A percentile compares a stretch with the other conserved stretches of the same genome.
Evolutionary conservation across 23 red algal genomes (phyloP).

Genomic region (Chondrus crispus): DNA sequence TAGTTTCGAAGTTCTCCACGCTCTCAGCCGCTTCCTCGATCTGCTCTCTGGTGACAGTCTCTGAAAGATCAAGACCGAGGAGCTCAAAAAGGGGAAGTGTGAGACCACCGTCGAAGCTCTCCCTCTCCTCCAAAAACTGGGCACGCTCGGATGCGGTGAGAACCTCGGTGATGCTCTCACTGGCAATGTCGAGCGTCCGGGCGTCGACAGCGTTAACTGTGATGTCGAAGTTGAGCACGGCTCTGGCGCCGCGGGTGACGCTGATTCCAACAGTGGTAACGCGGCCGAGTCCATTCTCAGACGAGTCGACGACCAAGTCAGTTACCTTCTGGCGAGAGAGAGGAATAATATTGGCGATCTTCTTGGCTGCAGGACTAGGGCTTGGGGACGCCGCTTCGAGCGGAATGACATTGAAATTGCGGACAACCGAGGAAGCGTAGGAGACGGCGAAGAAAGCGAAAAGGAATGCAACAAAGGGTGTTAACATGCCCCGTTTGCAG

Average conservation of each 20-base stretch:
- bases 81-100: neutral
- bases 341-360: too few species aligned
- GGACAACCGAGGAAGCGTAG: too few species aligned
- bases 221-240: slow-evolving; percentile 25
- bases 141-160: neutral
- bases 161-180: neutral
- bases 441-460: too few species aligned
- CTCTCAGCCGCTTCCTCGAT: neutral
- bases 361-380: too few species aligned
- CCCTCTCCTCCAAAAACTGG: neutral
- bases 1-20: neutral
- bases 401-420: too few species aligned
- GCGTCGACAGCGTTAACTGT: slow-evolving; percentile 16
- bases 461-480: too few species aligned
- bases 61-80: neutral
- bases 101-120: neutral
- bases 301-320: too few species aligned
- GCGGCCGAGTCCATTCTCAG: too few species aligned
- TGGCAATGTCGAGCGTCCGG: neutral
- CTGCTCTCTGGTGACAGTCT: neutral
- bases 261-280: too few species aligned
- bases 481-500: too few species aligned
- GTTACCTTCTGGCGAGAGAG: too few species aligned
- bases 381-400: too few species aligned
- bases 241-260: slow-evolving; percentile 3